Base-by-base conservation (phyloP, 1,284 basidiomycete species). In the Rhodotorula sp. region DNA sequence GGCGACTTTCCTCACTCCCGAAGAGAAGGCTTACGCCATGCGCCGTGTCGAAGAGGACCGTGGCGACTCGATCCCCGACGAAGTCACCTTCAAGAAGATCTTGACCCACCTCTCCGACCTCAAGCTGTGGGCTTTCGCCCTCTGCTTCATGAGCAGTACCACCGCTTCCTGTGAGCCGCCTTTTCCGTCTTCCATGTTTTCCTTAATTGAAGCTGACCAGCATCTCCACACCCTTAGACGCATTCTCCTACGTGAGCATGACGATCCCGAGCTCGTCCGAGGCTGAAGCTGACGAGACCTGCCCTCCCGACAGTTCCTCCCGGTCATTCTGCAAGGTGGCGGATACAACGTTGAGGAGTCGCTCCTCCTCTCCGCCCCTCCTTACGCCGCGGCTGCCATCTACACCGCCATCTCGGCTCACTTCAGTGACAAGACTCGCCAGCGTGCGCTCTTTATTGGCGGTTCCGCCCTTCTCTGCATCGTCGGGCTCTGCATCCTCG, bases 41-140 rank as follows among this genome's bases (percentile, higher is more conserved):
- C 78, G 80, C 15, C 79, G 83, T 46, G 81, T 84, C 68, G 73
- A 84, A 66, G 73, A 75, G 29, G 83, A 84, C 78, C 80, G 83
- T 56, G 81, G 80, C 30, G 83, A 84, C 74, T 76, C 82, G 30
- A 77, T 76, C 29, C 77, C 78, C 44, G 83, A 84, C 68, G 54
- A 75, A 6, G 76, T 83, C 53, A 81, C 82, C 29, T 68, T 67
- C 70, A 44, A 54, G n/a, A 82, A 81, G 71, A 65, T 80, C n/a
- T 24, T 73, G 56, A 75, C 68, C 55, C 81, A 83, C 75, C 60
- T 79, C 24, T 22, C 33, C 17, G 82, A 83, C 60, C 71, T 78
- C 72, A 83, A 83, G 79, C 73, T 83, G 30, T 84, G 83, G 82
- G 71, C 77, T 4, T 84, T 81, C 67, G 82, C 78, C 37, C 69